Percentiles rank a stretch among this genome's conserved stretches.
Conservation (phyloP, 768 basidiomycete species). For the Xerocomus potaroensis region DNA sequence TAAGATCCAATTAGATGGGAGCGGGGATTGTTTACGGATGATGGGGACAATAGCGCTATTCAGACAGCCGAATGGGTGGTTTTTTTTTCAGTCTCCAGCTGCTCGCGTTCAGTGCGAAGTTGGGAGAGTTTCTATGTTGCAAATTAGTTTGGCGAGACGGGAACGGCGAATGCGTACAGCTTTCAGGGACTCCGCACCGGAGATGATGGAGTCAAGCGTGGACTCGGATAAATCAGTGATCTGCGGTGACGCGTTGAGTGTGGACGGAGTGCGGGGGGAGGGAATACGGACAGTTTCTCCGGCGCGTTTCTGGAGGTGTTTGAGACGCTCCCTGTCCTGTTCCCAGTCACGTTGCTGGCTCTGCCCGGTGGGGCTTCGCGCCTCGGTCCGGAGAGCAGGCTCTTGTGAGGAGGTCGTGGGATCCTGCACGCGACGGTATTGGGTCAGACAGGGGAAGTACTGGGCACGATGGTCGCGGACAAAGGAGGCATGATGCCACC, state of each 20-base stretch:
- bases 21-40: conserved; percentile 22
- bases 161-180: conserved; percentile 37
- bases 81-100: conserved; percentile 48
- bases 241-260: conserved; percentile 23
- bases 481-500: conserved; percentile 38
- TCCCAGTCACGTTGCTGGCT: conserved; percentile 37
- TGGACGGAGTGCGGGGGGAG: not conserved
- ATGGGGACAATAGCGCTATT: conserved; percentile 15
- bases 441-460: conserved; percentile 27
- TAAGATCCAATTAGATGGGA: conserved; percentile 29
- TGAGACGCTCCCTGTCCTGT: conserved; percentile 44
- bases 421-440: conserved; percentile 18
- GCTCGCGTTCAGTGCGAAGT: conserved; percentile 25
- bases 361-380: conserved; percentile 17
- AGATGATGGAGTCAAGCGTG: conserved; percentile 58
- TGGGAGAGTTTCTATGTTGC: conserved; percentile 31
- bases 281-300: conserved; percentile 42
- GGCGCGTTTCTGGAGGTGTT: conserved; percentile 45
- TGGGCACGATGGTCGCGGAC: conserved; percentile 40
- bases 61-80: conserved; percentile 21
- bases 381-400: conserved; percentile 3
- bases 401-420: too few relatives aligned
- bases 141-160: not conserved
- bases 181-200: conserved; percentile 56
- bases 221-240: conserved; percentile 63